A percentile compares a stretch with the other conserved stretches of the same genome.
These are phyloP conservation scores for Sporothrix euskadiensis DNA, from an alignment of 2,329 filamentous ascomycete species.

Conservation along the genomic window DNA sequence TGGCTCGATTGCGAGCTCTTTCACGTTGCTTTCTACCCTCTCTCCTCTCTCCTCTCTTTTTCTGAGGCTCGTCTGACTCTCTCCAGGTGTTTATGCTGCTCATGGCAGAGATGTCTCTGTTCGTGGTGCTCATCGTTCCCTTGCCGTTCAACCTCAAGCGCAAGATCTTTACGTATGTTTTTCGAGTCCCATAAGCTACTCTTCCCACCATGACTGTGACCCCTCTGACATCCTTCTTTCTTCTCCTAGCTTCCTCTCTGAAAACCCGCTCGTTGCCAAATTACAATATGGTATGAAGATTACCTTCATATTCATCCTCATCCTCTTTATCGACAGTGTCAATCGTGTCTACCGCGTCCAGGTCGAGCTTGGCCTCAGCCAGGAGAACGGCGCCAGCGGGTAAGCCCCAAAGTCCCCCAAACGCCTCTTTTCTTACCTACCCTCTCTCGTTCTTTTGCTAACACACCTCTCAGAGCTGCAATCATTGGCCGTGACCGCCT, in stretches of 20 bases:
- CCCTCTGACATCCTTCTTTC: background rate
- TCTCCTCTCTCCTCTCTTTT: background rate
- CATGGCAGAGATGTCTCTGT: constrained; percentile 79
- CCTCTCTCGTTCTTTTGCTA: constrained; percentile 28
- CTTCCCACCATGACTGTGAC: background rate
- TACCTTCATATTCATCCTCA: constrained; percentile 97
- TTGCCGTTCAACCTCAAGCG: constrained; percentile 84
- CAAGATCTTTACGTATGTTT: constrained; percentile 70
- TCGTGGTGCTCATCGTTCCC: constrained; percentile 78
- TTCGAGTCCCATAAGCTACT: no score
- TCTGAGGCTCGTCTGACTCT: background rate
- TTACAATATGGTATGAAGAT: constrained; percentile 98
- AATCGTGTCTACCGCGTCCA: constrained; percentile 95
- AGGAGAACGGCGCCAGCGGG: constrained; percentile 58
- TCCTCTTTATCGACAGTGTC: constrained; percentile 96
- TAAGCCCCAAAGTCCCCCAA: constrained; percentile 41
- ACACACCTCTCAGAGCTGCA: constrained; percentile 50
- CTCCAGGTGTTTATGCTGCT: constrained; percentile 77
- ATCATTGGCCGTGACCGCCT: constrained; percentile 91
- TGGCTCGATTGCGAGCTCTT: background rate
- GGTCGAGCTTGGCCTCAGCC: constrained; percentile 74
- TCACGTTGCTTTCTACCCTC: background rate
- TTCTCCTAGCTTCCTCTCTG: constrained; percentile 77
- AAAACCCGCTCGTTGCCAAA: constrained; percentile 81
- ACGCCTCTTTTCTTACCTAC: background rate